Percentiles rank a stretch among this genome's conserved stretches.
phyloP scores from a whole-genome alignment of 306 rosid species.

The Benincasa hispida region DNA sequence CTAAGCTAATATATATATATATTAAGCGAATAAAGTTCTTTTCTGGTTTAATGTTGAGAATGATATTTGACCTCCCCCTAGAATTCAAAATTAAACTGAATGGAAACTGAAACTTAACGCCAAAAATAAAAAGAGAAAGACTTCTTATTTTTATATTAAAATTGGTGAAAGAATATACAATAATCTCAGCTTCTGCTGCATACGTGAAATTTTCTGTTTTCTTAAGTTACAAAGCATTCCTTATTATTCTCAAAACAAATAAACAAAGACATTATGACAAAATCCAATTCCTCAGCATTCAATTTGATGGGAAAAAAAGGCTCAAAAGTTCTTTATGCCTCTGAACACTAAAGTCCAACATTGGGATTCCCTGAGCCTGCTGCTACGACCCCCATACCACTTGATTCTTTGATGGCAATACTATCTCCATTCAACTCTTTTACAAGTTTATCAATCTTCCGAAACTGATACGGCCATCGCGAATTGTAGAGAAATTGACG shows the following conservation, averaged over 20 bases:
- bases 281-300: not conserved
- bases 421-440: conserved; percentile 37
- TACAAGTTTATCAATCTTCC: conserved; percentile 74
- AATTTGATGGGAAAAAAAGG: not conserved
- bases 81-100: not conserved
- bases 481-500: conserved; percentile 80
- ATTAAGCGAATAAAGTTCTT: no score
- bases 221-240: not conserved
- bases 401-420: conserved; percentile 24
- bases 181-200: not conserved
- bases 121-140: not conserved
- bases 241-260: not conserved
- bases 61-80: not conserved
- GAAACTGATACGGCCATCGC: conserved; percentile 89
- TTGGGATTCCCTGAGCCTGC: conserved; percentile 91
- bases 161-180: not conserved
- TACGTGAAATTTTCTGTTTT: not conserved
- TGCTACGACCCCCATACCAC: conserved; percentile 91
- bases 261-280: not conserved
- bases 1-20: no score
- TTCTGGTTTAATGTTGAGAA: not conserved
- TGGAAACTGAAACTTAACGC: not conserved
- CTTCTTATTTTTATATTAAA: not conserved
- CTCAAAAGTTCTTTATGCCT: not conserved
- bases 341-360: conserved; percentile 40